These are phyloP conservation scores for Ophiostoma fasciatum DNA, from an alignment of 2,329 filamentous ascomycete genomes.

Conservation along the genomic window DNA sequence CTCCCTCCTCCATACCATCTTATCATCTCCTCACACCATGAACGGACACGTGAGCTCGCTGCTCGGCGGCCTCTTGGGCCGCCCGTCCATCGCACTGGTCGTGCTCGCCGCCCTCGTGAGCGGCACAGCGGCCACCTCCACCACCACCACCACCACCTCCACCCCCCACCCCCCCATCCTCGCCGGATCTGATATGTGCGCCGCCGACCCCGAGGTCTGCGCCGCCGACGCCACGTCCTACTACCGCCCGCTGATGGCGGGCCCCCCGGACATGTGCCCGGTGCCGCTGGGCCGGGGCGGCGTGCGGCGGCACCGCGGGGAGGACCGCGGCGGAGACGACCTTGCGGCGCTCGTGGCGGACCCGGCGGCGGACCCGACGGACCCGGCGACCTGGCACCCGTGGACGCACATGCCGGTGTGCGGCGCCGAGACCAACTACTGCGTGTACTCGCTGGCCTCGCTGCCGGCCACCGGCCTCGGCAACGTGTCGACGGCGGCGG, in stretches of 20 bases:
- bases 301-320: conserved; percentile 3
- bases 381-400: conserved; percentile 11
- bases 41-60: too few relatives aligned
- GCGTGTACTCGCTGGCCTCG: conserved; percentile 13
- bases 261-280: not conserved
- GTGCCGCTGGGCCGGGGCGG: conserved; percentile 3
- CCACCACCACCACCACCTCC: too few relatives aligned
- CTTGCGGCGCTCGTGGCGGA: not conserved
- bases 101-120: too few relatives aligned
- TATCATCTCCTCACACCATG: too few relatives aligned
- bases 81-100: too few relatives aligned
- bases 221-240: not conserved
- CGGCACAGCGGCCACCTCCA: too few relatives aligned
- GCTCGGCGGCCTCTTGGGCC: too few relatives aligned
- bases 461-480: conserved; percentile 8
- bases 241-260: not conserved
- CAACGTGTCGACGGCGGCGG: not conserved
- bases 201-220: conserved; percentile 1
- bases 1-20: too few relatives aligned
- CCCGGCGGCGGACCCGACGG: not conserved
- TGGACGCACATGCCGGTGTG: conserved; percentile 17
- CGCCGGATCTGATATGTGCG: too few relatives aligned
- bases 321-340: not conserved
- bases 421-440: conserved; percentile 11
- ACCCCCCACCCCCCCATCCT: too few relatives aligned